Base-by-base conservation (phyloP, 2,329 filamentous ascomycete genomes). In the Rhexocercosporidium sp. region DNA sequence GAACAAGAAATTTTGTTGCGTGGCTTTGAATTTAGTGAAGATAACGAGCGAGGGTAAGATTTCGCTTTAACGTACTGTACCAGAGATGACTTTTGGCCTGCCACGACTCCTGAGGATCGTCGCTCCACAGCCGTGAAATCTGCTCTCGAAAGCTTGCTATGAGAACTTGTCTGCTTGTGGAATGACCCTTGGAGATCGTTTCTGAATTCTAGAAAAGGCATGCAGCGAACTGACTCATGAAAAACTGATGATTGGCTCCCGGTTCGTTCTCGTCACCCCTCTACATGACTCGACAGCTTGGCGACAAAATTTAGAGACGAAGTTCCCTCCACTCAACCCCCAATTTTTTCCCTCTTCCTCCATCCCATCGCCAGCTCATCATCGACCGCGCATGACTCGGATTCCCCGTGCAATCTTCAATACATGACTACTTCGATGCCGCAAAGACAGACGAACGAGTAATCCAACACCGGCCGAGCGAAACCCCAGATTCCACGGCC, bases 311-410 rank as follows among this genome's bases (percentile, higher is more conserved):
- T 41, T 41, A 16, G 54, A 20, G 11, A 20, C 29, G 53, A 11
- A 37, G 53, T 16, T 22, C 25, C 47, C 47, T 51, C 47, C 47
- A 29, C 20, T 29, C 14, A 53, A n/a, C 54, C 54, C 54, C 54
- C 54, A 57, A 57, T 57, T 41, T 39, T 57, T 57, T 37, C 53
- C 54, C 27, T 18, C 18, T 34, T 46, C 57, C 2, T 25, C 31
- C n/a, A 41, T 57, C 34, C 31, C 54, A 5, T 56, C 29, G 16
- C 53, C 53, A 56, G 29, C 31, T 27, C 54, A 41, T 37, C 54
- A 5, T 39, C 34, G 12, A 25, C 37, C 16, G 57, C 39, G 41
- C 69, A 69, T 68, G 69, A 71, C 63, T 71, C 67, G 62, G 63
- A 49, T 25, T 41, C 12, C 34, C 53, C 34, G 56, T 57, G 27